phyloP scores from a whole-genome alignment of 306 rosid genomes.

The Elaeagnus macrophylla region DNA sequence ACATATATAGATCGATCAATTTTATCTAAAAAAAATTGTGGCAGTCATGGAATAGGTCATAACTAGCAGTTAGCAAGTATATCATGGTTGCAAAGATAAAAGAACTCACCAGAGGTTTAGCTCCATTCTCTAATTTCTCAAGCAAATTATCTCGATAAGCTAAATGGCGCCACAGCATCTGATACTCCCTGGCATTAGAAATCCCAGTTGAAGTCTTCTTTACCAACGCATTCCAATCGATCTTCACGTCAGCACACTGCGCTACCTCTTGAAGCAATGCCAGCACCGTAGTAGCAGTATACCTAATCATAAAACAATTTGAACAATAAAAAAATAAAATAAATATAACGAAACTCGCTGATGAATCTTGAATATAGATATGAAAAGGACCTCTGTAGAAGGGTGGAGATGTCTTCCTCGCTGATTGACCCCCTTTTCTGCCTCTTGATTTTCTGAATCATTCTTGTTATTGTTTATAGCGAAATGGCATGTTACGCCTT shows the following conservation, averaged over 20 bases:
- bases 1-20: too few relatives aligned
- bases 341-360: neutral
- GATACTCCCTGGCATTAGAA: slow-evolving; percentile 71
- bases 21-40: too few relatives aligned
- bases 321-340: neutral
- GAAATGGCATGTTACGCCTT: slow-evolving; percentile 5
- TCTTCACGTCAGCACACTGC: slow-evolving; percentile 29
- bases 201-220: slow-evolving; percentile 69
- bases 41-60: neutral
- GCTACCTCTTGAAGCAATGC: slow-evolving; percentile 66
- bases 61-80: too few relatives aligned
- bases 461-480: slow-evolving; percentile 11
- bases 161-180: slow-evolving; percentile 89
- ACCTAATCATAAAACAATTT: slow-evolving; percentile 27
- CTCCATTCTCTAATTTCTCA: slow-evolving; percentile 35
- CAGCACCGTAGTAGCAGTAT: slow-evolving; percentile 42
- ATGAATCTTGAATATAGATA: too few relatives aligned
- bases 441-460: slow-evolving; percentile 32
- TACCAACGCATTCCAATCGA: slow-evolving; percentile 73
- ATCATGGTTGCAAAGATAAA: neutral
- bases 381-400: slow-evolving; percentile 41
- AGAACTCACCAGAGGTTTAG: slow-evolving; percentile 50
- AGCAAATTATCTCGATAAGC: slow-evolving; percentile 51
- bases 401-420: slow-evolving; percentile 43
- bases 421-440: slow-evolving; percentile 30